Base-by-base conservation (phyloP, 768 basidiomycete species). In the Tubosaeta brunneosetosa region DNA sequence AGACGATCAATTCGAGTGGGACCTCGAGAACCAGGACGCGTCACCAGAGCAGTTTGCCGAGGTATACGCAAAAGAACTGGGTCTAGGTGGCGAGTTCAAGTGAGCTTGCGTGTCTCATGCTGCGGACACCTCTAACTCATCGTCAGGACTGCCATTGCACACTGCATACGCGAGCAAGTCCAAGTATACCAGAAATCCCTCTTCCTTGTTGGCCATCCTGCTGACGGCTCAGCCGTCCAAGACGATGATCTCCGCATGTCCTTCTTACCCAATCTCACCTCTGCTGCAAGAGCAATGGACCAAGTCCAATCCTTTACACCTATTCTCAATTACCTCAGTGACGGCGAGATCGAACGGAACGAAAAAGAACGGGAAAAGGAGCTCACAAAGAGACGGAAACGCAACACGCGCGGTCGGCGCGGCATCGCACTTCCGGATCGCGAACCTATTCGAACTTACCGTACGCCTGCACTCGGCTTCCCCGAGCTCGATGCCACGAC, bases 1-100 rank as follows among this genome's bases (percentile, higher is more conserved):
- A 22, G 89, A 92, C 51, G 97, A 99, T 70, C 89, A 94, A 63
- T 95, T 98, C 63, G 97, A 98, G 66, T 99, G 97, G 97, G 95
- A 99, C 67, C 70, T 97, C 34, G 86, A 86, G 59, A 92, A 88
- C 51, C 71, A 75, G 19, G 76, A 79, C 43, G 86, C 90, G 3
- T 87, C 86, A 0, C 94, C 95, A 0, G 97, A 99, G 70, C 84
- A 87, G 25, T 98, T 98, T 68, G 92, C 97, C 7, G 86, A 88
- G 56, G 78, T 86, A 1, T 95, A 97, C 65, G 75, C 84, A 2
- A 80, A 82, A 19, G 97, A 99, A 58, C 73, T 99, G 22, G 97
- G 97, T 5, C 72, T 99, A 25, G 80, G 80, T 26, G 91, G 93
- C 8, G 97, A 99, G 67, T 99, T 98, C 77, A 86, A 79, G 92